A percentile compares a stretch with the other conserved stretches of the same genome.
phyloP scores from a whole-genome alignment of 345 rosid species.

The Pistacia vera region DNA sequence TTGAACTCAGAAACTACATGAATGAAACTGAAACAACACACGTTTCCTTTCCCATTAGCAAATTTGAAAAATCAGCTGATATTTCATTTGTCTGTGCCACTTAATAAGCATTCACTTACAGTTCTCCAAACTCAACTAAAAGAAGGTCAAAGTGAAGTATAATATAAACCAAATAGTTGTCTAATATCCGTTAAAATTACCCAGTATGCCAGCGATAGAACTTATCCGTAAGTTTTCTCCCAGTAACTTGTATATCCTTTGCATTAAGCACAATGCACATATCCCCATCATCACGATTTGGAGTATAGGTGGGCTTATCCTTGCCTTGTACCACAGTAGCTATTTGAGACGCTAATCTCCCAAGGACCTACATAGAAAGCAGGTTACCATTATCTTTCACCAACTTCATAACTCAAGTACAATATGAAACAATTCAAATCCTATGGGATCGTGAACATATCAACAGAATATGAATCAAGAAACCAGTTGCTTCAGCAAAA shows the following conservation, averaged over 20 bases:
- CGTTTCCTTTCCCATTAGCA: neutral
- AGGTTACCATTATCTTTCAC: neutral
- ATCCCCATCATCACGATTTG: slow-evolving; percentile 93
- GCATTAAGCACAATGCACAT: slow-evolving; percentile 97
- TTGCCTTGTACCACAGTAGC: slow-evolving; percentile 93
- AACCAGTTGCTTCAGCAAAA: neutral
- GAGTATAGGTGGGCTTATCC: slow-evolving; percentile 92
- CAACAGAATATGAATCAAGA: neutral
- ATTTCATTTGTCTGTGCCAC: neutral
- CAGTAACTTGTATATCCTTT: slow-evolving; percentile 81
- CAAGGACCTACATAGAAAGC: slow-evolving; percentile 64
- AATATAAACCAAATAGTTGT: neutral
- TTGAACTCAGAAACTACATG: neutral
- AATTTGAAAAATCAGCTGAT: neutral
- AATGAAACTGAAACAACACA: neutral
- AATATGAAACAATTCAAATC: neutral
- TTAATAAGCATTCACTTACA: neutral
- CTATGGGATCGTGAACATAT: neutral
- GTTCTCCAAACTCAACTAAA: neutral
- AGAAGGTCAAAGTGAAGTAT: neutral
- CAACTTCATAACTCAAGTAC: neutral
- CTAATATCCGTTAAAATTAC: slow-evolving; percentile 43
- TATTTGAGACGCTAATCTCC: slow-evolving; percentile 93
- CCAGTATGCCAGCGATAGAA: slow-evolving; percentile 95
- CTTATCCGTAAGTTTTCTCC: slow-evolving; percentile 92